Base-by-base conservation (phyloP, 352 stramenopile species). In the Globisporangium mamillatum region DNA sequence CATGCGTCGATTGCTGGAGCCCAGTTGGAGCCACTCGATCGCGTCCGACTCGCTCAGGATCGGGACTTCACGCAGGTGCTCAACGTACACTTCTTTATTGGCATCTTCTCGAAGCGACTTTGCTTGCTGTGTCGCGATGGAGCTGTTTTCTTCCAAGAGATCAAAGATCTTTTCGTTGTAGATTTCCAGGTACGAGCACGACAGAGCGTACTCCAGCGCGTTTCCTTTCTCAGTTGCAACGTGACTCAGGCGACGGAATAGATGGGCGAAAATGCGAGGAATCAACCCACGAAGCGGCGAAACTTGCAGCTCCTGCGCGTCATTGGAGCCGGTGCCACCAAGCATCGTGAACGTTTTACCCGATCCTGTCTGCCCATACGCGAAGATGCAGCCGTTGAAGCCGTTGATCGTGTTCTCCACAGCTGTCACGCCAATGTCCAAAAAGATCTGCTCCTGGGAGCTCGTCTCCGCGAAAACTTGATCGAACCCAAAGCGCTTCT, bases 161-260 rank as follows among this genome's bases (percentile, higher is more conserved):
- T 97, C 90, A 65, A 90, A 94, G 20, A 97, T 69, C 71, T 95
- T 94, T 48, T 97, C 90, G 68, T 97, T 97, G 75, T 97, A 97
- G 66, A 97, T 96, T 64, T 97, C 89, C 34, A 97, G 69, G 66
- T 95, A 97, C 62, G 90, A 97, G 65, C 89, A 96, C 41, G 79
- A 82, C 55, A 93, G 64, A 24, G 73, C 78, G 64, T 89, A 91
- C 60, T 88, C 73, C 36, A 90, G 52, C 18, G 83, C 76, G 10
- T 83, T 77, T 34, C 61, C 63, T n/a, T 85, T 77, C 64, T 86
- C 75, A 0, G 67, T 62, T 24, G 81, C 75, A 3, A 87, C 38
- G 20, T 79, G 76, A 52, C 76, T 70, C 20, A 95, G 67, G 1
- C 81, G 73, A 29, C 75, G 61, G 64, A 96, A 95, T n/a, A 96